Percentiles rank a stretch among this genome's conserved stretches.
phyloP scores from a whole-genome alignment of 164 flowering plant genomes.

The Liquidambar formosana region DNA sequence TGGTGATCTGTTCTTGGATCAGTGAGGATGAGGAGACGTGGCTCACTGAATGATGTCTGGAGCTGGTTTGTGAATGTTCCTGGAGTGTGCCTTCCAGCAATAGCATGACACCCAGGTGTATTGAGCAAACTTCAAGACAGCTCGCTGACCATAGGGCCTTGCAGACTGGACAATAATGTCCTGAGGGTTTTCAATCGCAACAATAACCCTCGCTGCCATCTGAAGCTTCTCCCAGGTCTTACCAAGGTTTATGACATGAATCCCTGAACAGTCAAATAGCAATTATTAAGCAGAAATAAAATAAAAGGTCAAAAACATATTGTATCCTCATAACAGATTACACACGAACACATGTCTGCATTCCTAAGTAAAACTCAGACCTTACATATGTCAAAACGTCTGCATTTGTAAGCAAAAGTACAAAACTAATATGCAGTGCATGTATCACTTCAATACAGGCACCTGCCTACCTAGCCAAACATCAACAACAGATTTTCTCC shows the following conservation, averaged over 20 bases:
- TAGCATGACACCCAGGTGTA: too few species aligned
- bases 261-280: slow-evolving; percentile 39
- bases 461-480: too few species aligned
- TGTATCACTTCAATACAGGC: too few species aligned
- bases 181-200: slow-evolving; percentile 80
- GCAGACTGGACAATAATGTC: slow-evolving; percentile 95
- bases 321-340: too few species aligned
- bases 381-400: too few species aligned
- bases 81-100: slow-evolving; percentile 91
- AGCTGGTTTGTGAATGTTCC: slow-evolving; percentile 91
- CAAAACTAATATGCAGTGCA: too few species aligned
- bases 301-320: neutral
- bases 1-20: slow-evolving; percentile 78
- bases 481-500: too few species aligned
- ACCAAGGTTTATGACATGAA: slow-evolving; percentile 76
- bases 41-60: slow-evolving; percentile 79
- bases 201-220: slow-evolving; percentile 84
- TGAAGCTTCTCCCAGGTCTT: slow-evolving; percentile 90
- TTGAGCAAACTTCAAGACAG: slow-evolving; percentile 77
- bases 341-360: too few species aligned
- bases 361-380: too few species aligned
- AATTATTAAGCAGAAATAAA: neutral
- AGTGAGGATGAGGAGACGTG: slow-evolving; percentile 82
- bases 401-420: too few species aligned
- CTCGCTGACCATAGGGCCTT: slow-evolving; percentile 91